Base-by-base conservation (phyloP, 2,329 filamentous ascomycete species). In the Blumeria hordei region DNA sequence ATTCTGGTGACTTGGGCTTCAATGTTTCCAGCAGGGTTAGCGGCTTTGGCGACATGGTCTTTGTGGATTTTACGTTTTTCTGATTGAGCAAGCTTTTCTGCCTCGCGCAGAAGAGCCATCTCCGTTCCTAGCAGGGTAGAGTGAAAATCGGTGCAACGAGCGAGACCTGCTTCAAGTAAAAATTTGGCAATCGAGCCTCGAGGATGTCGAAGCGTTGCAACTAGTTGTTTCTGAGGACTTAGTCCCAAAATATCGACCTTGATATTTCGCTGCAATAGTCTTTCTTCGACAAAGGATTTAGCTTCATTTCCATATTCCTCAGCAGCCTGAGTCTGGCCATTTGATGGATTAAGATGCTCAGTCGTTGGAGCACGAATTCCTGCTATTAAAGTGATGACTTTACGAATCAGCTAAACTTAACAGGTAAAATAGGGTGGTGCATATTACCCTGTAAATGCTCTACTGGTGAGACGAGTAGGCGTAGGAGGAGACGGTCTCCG, bases 61-160 rank as follows among this genome's bases (percentile, higher is more conserved):
- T 85, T 86, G 74, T 92, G 93, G 14, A 96, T 66, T 50, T 87
- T 85, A 47, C 83, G 74, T 63, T 84, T 83, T 60, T 77, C 76
- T 60, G 80, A 76, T 69, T 88, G 88, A 4, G 92, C 92, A 57
- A 77, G 72, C 67, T 85, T 90, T 71, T 98, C 92, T 1, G 92
- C 88, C 60, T 85, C 78, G 59, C 92, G 80, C 56, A 96, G 78
- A 56, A 76, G 68, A 44, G 83, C 81, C 92, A 98, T 98, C 63
- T 90, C 85, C 53, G 78, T 72, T 47, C 92, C 92, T 10, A 98
- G 77, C 70, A 95, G 74, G 41, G 88, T 93, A 0, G 90, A 94
- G 71, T 98, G 92, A 69, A 92, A 88, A 68, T 98, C 92, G 60
- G 88, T 88, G 72, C 90, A 96, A 64, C 87, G 78, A 43, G 90